Percentiles rank a stretch among this genome's conserved stretches.
These are phyloP conservation scores for Deuterostichococcus epilithicus DNA, from an alignment of 139 green algal species.

Conservation along the genomic window DNA sequence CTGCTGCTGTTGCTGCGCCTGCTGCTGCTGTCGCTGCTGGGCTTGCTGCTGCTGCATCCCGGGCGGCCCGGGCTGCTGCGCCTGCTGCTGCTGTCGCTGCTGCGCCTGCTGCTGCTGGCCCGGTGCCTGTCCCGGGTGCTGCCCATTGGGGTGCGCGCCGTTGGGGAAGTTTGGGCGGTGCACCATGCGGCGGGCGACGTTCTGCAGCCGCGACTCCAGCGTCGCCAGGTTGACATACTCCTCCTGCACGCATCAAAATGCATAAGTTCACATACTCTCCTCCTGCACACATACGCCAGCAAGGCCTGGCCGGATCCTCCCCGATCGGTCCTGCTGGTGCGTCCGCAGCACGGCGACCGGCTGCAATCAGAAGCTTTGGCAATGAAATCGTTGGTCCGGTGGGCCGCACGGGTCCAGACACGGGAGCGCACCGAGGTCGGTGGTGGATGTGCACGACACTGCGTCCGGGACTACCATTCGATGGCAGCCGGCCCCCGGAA, in stretches of 20 bases:
- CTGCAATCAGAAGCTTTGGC: no score
- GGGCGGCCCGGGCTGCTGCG: conserved; percentile 4
- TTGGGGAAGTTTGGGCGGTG: conserved; percentile 22
- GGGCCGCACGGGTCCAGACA: no score
- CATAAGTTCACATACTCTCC: no score
- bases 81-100: conserved; percentile 10
- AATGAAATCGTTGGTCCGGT: no score
- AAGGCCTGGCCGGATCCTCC: no score
- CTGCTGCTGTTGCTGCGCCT: neutral
- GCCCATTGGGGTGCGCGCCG: neutral
- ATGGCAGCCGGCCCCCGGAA: no score
- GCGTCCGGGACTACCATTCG: no score
- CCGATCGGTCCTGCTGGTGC: no score
- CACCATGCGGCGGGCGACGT: conserved; percentile 69
- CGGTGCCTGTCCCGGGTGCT: neutral
- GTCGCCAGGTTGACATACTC: conserved; percentile 77
- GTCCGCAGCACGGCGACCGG: no score
- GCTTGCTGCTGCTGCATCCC: conserved; percentile 23
- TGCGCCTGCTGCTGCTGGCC: conserved; percentile 9
- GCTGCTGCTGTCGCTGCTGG: conserved; percentile 19
- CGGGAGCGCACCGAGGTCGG: no score
- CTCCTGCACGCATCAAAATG: conserved; percentile 45
- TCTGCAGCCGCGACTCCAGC: conserved; percentile 79
- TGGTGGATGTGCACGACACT: no score
- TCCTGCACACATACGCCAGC: no score